A percentile compares a stretch with the other conserved stretches of the same genome.
Evolutionary conservation across 176 grass and related monocot genomes (phyloP).

Genomic region (Carex parvula): DNA sequence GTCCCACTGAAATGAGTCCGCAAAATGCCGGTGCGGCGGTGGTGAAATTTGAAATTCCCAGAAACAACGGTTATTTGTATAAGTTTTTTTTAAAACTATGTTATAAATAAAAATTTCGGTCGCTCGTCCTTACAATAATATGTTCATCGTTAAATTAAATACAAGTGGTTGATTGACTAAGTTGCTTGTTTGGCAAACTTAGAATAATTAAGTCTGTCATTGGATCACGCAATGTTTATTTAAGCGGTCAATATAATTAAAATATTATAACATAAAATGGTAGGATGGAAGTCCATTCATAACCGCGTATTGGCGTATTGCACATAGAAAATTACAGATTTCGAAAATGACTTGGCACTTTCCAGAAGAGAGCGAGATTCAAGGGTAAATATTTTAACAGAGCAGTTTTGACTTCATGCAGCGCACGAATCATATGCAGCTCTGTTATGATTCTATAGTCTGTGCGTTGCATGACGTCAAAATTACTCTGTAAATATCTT

Average conservation of each 20-base stretch:
- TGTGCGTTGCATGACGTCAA: too few species aligned
- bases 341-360: not conserved
- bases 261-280: not conserved
- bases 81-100: too few species aligned
- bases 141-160: not conserved
- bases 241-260: not conserved
- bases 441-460: too few species aligned
- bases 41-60: too few species aligned
- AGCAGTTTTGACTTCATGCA: too few species aligned
- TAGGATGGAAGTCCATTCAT: not conserved
- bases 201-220: not conserved
- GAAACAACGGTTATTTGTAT: too few species aligned
- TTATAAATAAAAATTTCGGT: too few species aligned
- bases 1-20: too few species aligned
- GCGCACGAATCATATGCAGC: too few species aligned
- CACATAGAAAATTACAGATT: not conserved
- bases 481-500: too few species aligned
- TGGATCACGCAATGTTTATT: not conserved
- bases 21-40: too few species aligned
- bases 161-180: not conserved
- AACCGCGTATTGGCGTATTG: not conserved
- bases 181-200: not conserved
- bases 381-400: too few species aligned
- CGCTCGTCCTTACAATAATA: not conserved
- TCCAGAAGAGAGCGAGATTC: not conserved